Base-by-base conservation (phyloP, 2,329 filamentous ascomycete genomes). In the Aspergillus sp. region DNA sequence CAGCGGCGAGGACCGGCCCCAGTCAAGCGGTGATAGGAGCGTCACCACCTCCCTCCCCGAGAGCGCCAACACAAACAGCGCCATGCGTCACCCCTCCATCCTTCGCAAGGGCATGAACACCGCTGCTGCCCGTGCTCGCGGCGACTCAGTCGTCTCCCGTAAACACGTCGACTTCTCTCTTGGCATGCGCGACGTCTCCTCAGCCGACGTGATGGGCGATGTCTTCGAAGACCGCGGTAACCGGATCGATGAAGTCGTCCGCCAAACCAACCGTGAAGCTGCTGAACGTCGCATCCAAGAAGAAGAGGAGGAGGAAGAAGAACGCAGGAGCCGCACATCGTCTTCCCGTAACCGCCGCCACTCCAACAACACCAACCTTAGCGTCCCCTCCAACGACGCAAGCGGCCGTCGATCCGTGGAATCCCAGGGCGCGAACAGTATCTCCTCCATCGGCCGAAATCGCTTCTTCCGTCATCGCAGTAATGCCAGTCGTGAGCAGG, bases 111-210 rank as follows among this genome's bases (percentile, higher is more conserved):
- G 72, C 12, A 68, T 69, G 43, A 61, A 66, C 29, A 63, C 62
- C 10, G 66, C 64, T n/a, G 60, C 59, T 7, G 59, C 56, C n/a
- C 73, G 79, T 8, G 62, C 70, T 31, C 75, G 79, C 7, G 75
- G 75, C 29, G 79, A 84, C 50, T 79, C 80, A 0, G 65, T 81
- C 7, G 72, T 77, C 1, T 68, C 73, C 7, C 79, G 81, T 70
- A 81, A 79, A 43, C 79, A 82, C 27, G 82, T 86, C 28, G 84
- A 87, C 59, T 87, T 87, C 64, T 86, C 82, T 2, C 71, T 86
- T 2, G 84, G 84, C 28, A 84, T 85, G 76, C 74, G 70, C 30
- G 74, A 77, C 36, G 70, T 83, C 33, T 74, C 74, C 4, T 72
- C 77, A 1, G 72, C 71, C 29, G 81, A 85, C 50, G 68, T 81